Evolutionary conservation across 768 basidiomycete genomes (phyloP), one percentile per base, ranked within the genome.

Genomic region (Gelatoporia subvermispora): DNA sequence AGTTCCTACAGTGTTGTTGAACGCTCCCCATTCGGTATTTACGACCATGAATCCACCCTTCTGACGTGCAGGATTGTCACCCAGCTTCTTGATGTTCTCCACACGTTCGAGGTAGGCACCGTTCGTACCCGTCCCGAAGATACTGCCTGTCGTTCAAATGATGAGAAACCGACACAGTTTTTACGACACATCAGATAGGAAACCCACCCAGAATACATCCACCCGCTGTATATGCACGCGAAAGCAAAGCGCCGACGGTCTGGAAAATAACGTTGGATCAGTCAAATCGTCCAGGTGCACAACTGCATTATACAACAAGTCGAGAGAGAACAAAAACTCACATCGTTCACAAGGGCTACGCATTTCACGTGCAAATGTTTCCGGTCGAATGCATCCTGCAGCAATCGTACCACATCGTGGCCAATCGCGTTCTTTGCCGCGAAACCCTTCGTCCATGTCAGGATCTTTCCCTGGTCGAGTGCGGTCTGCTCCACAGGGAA

Each of bases 401-500:
- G 73, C 21, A 97, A 75, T 58, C 83, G 77, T 35, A 96, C 92
- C 23, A 96, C 81, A 61, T 97, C 94, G 58, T 92, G 75, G 36
- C 93, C 92, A 41, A 92, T 68, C 0, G 93, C 93, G 60, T 93
- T 89, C 64, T 83, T 91, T 13, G 91, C 92, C n/a, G 85, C 67
- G 66, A 96, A 97, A 3, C 94, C 96, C 68, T 97, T 95, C 3
- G 91, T 97, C 91, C 91, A 93, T 0, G 89, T 95, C 31, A 98
- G 72, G 52, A 99, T 85, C 51, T 83, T 89, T 1, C 96, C 96
- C 20, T 83, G 81, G 58, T 85, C 85, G 20, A 98, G 76, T 0
- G 96, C 93, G 0, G 91, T 93, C 64, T 99, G 96, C 60, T 96
- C 92, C 23, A 98, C 96, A 2, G 96, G 96, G 73, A 97, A 96